phyloP scores from a whole-genome alignment of 805 yeast genomes.

The Yamadazyma scolyti region DNA sequence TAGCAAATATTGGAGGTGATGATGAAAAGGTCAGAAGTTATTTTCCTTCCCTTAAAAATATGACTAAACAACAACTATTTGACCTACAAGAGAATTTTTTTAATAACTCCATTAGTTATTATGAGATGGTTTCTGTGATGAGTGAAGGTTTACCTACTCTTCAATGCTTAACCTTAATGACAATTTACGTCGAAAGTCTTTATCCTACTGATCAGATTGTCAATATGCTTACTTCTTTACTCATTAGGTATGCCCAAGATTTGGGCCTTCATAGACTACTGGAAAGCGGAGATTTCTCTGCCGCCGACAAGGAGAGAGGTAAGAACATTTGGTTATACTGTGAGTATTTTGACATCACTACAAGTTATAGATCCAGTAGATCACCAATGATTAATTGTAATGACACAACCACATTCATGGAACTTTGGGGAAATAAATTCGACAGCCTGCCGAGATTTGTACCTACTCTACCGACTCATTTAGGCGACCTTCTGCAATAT shows the following conservation, averaged over 20 bases:
- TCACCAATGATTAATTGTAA: conserved; percentile 19
- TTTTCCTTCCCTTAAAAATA: conserved; percentile 9
- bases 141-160: conserved; percentile 49
- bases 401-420: conserved; percentile 17
- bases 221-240: conserved; percentile 21
- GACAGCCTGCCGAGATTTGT: no score
- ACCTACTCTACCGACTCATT: no score
- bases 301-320: conserved; percentile 9
- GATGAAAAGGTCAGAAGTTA: conserved; percentile 9
- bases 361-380: conserved; percentile 27
- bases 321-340: conserved; percentile 29
- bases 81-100: conserved; percentile 15
- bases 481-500: background rate
- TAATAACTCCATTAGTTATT: conserved; percentile 43
- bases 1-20: conserved; percentile 12
- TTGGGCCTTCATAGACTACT: conserved; percentile 22
- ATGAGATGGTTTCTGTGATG: conserved; percentile 42
- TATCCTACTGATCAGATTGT: conserved; percentile 23
- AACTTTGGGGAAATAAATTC: conserved; percentile 1
- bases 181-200: conserved; percentile 27
- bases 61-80: conserved; percentile 9
- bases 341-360: conserved; percentile 23
- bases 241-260: conserved; percentile 27
- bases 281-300: background rate
- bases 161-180: conserved; percentile 47